These are phyloP conservation scores for Penicillium sp. DNA, from an alignment of 2,329 filamentous ascomycete genomes.

Conservation along the genomic window DNA sequence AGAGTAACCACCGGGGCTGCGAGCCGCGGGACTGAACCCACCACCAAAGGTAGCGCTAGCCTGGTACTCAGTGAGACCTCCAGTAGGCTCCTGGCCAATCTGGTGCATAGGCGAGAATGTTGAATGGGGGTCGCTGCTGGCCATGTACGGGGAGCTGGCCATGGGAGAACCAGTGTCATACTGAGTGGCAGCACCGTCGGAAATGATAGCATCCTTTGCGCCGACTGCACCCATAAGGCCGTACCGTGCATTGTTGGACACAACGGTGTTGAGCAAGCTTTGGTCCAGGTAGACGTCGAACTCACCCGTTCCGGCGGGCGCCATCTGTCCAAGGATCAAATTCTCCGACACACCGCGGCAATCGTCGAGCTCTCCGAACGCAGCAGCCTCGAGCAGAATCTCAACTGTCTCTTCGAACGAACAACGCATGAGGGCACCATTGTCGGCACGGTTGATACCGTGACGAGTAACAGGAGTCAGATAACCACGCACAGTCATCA, in stretches of 20 bases:
- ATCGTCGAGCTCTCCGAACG: constrained; percentile 92
- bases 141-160: constrained; percentile 60
- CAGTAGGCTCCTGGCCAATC: constrained; percentile 61
- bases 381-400: constrained; percentile 92
- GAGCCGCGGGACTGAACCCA: constrained; percentile 65
- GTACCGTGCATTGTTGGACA: constrained; percentile 85
- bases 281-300: constrained; percentile 93
- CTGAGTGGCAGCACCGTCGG: constrained; percentile 83
- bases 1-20: constrained; percentile 64
- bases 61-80: constrained; percentile 65
- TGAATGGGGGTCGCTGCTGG: constrained; percentile 63
- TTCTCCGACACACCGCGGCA: constrained; percentile 98
- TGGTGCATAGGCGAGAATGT: constrained; percentile 73
- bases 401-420: constrained; percentile 99
- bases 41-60: constrained; percentile 52
- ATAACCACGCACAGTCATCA: constrained; percentile 94
- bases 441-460: constrained; percentile 97
- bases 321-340: constrained; percentile 95
- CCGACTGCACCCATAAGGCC: constrained; percentile 78
- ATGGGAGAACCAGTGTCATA: constrained; percentile 74
- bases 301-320: constrained; percentile 94
- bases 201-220: constrained; percentile 68
- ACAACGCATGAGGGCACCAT: constrained; percentile 97
- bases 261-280: constrained; percentile 91
- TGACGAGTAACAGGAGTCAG: constrained; percentile 97